A percentile compares a stretch with the other conserved stretches of the same genome.
These are phyloP conservation scores for Apiospora pterosperma DNA, from an alignment of 2,329 filamentous ascomycete genomes.

Conservation along the genomic window DNA sequence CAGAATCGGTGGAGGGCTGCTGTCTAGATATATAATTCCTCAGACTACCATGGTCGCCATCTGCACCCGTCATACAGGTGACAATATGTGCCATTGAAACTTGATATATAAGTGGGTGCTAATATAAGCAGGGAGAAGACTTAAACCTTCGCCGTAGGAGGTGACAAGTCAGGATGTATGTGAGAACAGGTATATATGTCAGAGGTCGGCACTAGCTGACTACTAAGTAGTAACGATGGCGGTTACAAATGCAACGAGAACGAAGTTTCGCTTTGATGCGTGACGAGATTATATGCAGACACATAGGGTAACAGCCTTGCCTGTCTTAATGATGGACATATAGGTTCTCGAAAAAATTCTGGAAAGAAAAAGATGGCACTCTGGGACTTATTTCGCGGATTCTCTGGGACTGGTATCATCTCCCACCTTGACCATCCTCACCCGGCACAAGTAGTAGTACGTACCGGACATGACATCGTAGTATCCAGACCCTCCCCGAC, in stretches of 20 bases:
- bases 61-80: conserved; percentile 51
- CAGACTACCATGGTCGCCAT: conserved; percentile 34
- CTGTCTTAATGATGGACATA: conserved; percentile 18
- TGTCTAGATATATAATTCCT: conserved; percentile 51
- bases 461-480: conserved; percentile 1
- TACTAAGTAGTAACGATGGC: conserved; percentile 13
- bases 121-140: conserved; percentile 27
- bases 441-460: background rate
- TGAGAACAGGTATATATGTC: conserved; percentile 9
- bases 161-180: conserved; percentile 24
- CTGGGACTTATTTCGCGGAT: background rate
- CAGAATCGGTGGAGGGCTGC: conserved; percentile 41
- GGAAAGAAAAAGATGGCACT: background rate
- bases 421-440: background rate
- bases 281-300: conserved; percentile 22
- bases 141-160: conserved; percentile 19
- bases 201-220: background rate
- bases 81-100: conserved; percentile 60
- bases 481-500: background rate
- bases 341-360: conserved; percentile 8
- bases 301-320: conserved; percentile 15
- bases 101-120: conserved; percentile 25
- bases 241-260: conserved; percentile 16
- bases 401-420: background rate
- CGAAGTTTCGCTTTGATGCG: conserved; percentile 12